phyloP scores from a whole-genome alignment of 768 basidiomycete species.

The Lactarius indigo region DNA sequence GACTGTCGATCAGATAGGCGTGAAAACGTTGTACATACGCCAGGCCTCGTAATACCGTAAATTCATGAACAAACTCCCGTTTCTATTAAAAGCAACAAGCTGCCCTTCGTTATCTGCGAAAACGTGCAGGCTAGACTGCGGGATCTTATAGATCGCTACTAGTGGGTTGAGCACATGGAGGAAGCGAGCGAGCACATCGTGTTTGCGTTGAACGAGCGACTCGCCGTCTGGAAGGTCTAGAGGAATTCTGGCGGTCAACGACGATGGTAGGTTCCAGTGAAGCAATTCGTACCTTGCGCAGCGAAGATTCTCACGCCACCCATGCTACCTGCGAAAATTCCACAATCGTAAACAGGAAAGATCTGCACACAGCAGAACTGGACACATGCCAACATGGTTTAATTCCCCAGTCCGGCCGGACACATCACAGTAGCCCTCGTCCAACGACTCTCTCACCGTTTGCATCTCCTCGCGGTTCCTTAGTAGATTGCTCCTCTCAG shows the following conservation, averaged over 20 bases:
- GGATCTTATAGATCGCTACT: conserved; percentile 67
- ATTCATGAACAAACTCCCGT: conserved; percentile 86
- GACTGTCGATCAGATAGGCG: not conserved
- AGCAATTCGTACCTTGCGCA: conserved; percentile 15
- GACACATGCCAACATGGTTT: conserved; percentile 51
- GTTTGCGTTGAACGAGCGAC: conserved; percentile 49
- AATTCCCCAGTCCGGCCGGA: conserved; percentile 63
- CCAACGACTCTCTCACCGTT: conserved; percentile 66
- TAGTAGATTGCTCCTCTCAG: conserved; percentile 60
- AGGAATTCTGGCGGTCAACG: not conserved
- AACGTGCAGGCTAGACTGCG: conserved; percentile 71
- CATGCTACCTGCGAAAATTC: conserved; percentile 11
- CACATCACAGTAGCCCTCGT: conserved; percentile 81
- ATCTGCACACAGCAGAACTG: not conserved
- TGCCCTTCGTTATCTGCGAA: conserved; percentile 82
- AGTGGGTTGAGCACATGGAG: conserved; percentile 65
- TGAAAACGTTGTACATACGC: conserved; percentile 56
- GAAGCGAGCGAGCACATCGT: conserved; percentile 65
- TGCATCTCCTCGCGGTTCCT: conserved; percentile 67
- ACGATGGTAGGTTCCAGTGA: not conserved
- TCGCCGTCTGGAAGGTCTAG: conserved; percentile 55
- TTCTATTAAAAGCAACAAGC: conserved; percentile 90
- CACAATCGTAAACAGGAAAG: not conserved
- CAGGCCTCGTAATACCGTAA: conserved; percentile 80
- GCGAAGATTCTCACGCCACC: conserved; percentile 3